Conservation (phyloP, 2,329 filamentous ascomycete genomes). For the Dactylellina drechsleri region DNA sequence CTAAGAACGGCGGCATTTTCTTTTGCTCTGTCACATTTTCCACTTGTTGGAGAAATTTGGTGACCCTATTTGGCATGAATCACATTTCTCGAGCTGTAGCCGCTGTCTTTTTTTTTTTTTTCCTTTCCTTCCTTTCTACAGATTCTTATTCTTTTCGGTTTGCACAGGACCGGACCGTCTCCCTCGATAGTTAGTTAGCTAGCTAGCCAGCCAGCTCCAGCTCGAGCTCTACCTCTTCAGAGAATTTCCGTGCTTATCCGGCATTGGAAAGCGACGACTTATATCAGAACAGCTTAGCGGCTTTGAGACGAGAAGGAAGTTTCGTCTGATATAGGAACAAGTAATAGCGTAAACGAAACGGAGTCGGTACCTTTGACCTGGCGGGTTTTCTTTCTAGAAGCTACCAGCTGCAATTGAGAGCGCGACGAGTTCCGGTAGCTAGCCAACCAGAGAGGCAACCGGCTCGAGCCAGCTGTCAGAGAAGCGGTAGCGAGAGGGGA, state of each 20-base stretch:
- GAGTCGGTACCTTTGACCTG: background rate
- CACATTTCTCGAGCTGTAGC: background rate
- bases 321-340: conserved; percentile 6
- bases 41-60: background rate
- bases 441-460: background rate
- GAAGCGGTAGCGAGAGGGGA: conserved; percentile 20
- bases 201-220: no score
- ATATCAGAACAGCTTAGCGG: conserved; percentile 6
- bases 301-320: conserved; percentile 34
- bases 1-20: conserved; percentile 11
- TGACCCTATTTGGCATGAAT: background rate
- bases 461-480: background rate
- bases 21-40: conserved; percentile 40
- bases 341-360: conserved; percentile 23
- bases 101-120: background rate
- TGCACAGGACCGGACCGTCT: conserved; percentile 28
- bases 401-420: conserved; percentile 23
- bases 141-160: conserved; percentile 7
- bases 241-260: conserved; percentile 52
- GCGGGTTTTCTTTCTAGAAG: conserved; percentile 38
- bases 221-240: conserved; percentile 3
- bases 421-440: conserved; percentile 5
- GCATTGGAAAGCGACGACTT: conserved; percentile 13
- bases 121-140: background rate
- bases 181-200: conserved; percentile 12